Conservation (phyloP, 2,329 filamentous ascomycete species). For the Emergomyces pasteurianus region DNA sequence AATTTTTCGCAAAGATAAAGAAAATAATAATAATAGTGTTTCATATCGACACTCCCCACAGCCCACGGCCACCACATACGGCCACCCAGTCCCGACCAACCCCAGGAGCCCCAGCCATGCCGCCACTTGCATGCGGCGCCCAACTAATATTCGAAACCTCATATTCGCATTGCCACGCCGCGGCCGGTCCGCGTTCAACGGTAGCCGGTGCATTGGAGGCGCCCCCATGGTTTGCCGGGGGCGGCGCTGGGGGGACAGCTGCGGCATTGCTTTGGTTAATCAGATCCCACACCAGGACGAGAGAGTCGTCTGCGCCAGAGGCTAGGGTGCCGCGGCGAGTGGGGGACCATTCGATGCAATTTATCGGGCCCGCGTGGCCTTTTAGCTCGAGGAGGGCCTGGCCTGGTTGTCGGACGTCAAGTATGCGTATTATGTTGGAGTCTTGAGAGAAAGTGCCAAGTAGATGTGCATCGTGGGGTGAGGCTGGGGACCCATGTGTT, state of each 20-base stretch:
- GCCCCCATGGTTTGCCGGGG: constrained; percentile 3
- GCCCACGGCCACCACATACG: constrained; percentile 33
- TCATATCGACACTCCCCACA: constrained; percentile 34
- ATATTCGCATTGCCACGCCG: constrained; percentile 35
- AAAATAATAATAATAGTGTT: neutral
- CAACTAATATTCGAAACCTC: constrained; percentile 38
- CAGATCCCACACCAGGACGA: constrained; percentile 89
- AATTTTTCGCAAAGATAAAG: neutral
- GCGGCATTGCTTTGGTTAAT: constrained; percentile 52
- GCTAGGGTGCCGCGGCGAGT: constrained; percentile 75
- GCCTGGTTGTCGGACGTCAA: constrained; percentile 91
- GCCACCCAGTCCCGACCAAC: constrained; percentile 32
- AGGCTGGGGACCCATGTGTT: constrained; percentile 42
- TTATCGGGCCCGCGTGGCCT: constrained; percentile 73
- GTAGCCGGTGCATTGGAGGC: constrained; percentile 16
- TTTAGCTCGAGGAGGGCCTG: constrained; percentile 88
- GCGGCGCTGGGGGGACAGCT: constrained; percentile 31
- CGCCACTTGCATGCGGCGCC: constrained; percentile 32
- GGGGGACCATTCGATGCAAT: constrained; percentile 93
- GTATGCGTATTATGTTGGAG: constrained; percentile 80
- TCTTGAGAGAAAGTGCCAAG: constrained; percentile 96
- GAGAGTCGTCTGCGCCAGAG: constrained; percentile 81
- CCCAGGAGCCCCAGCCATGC: constrained; percentile 21
- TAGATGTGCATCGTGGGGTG: constrained; percentile 87
- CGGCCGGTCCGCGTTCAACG: constrained; percentile 32